Conservation (phyloP, 768 basidiomycete genomes). For the Termitomyces sp. region DNA sequence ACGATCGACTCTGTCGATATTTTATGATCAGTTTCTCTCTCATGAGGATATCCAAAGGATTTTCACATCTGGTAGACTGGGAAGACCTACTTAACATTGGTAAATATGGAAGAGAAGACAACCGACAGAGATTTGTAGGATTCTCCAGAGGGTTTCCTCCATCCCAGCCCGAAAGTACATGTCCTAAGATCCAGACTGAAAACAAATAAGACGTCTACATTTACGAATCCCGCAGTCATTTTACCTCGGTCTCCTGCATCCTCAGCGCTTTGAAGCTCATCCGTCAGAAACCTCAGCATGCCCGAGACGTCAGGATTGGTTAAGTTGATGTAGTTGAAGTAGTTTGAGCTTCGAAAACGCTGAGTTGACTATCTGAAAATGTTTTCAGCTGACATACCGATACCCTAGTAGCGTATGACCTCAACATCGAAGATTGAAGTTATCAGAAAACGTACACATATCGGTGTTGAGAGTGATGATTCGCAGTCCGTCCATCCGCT, state of each 20-base stretch:
- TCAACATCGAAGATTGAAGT: not conserved
- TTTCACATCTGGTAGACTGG: conserved; percentile 35
- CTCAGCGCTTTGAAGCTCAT: conserved; percentile 74
- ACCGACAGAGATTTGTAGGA: conserved; percentile 67
- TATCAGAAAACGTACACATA: conserved; percentile 43
- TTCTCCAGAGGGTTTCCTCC: conserved; percentile 57
- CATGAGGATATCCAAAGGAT: conserved; percentile 5
- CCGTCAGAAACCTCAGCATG: conserved; percentile 72
- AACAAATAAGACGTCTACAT: conserved; percentile 27
- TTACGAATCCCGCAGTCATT: not conserved
- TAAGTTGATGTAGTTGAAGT: conserved; percentile 75
- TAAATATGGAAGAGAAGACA: not conserved
- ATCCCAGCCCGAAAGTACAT: conserved; percentile 64
- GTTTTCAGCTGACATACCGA: conserved; percentile 17
- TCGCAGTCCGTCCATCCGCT: conserved; percentile 62
- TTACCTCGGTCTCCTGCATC: conserved; percentile 66
- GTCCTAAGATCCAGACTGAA: conserved; percentile 47
- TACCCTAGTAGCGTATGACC: conserved; percentile 23
- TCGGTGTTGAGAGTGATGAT: conserved; percentile 76
- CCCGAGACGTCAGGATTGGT: conserved; percentile 65
- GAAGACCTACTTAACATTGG: not conserved
- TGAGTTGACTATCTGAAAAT: not conserved
- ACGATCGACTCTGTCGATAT: conserved; percentile 54
- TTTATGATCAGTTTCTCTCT: not conserved
- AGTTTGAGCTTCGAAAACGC: conserved; percentile 44